Percentiles rank a stretch among this genome's conserved stretches.
phyloP scores from a whole-genome alignment of 164 flowering plant species.

The Litsea cubeba region DNA sequence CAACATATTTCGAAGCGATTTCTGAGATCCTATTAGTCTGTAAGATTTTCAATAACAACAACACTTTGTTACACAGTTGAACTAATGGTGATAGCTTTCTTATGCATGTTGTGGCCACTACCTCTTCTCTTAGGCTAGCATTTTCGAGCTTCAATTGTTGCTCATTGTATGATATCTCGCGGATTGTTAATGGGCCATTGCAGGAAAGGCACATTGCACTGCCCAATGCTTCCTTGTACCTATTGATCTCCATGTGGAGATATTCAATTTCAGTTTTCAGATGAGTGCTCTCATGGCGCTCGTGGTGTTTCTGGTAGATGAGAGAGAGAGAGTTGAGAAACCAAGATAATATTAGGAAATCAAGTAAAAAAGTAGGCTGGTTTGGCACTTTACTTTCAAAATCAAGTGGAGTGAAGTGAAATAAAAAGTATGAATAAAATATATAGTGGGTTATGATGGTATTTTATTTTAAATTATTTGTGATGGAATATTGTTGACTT shows the following conservation, averaged over 20 bases:
- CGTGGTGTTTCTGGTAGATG: conserved; percentile 56
- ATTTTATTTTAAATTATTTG: no score
- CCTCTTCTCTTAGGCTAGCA: conserved; percentile 81
- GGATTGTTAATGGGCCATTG: conserved; percentile 65
- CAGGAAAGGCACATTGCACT: conserved; percentile 70
- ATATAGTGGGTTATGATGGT: no score
- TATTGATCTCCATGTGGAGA: conserved; percentile 69
- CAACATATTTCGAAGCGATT: conserved; percentile 82
- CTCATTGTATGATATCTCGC: conserved; percentile 78
- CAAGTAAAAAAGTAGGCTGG: neutral
- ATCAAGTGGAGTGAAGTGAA: no score
- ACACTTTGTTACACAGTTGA: neutral
- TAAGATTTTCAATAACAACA: neutral
- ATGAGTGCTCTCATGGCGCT: conserved; percentile 69
- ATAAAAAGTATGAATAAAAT: no score
- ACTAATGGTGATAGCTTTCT: neutral
- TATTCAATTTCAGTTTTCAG: conserved; percentile 68
- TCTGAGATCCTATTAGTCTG: conserved; percentile 84
- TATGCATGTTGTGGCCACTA: conserved; percentile 8
- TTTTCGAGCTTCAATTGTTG: conserved; percentile 73
- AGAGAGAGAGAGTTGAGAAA: neutral
- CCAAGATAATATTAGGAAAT: neutral
- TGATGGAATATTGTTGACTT: no score
- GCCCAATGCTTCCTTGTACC: conserved; percentile 66
- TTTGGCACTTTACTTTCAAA: no score